Percentiles rank a stretch among this genome's conserved stretches.
Conservation (phyloP, 257 asterid genomes). For the Marsdenia floribunda region DNA sequence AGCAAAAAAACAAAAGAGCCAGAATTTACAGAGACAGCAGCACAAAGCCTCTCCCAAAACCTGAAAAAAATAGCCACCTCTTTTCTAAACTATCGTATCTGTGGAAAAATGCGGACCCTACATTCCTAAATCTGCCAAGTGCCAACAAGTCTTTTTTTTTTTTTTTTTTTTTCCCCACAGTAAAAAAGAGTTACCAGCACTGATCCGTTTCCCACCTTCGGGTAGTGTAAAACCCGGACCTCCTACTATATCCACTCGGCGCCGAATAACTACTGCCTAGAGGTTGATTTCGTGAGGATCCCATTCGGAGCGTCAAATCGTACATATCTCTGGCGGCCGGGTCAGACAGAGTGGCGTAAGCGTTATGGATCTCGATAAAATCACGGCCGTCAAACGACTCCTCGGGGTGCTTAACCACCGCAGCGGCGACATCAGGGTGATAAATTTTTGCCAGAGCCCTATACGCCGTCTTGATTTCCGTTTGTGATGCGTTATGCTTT, state of each 20-base stretch:
- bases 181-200: slow-evolving; percentile 56
- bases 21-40: slow-evolving; percentile 8
- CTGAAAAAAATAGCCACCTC: neutral
- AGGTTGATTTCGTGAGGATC: slow-evolving; percentile 21
- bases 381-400: slow-evolving; percentile 48
- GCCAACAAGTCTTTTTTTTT: neutral
- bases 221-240: slow-evolving; percentile 41
- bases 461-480: slow-evolving; percentile 83
- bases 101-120: neutral
- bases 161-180: too few relatives aligned
- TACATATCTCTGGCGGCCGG: slow-evolving; percentile 63
- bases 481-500: slow-evolving; percentile 53
- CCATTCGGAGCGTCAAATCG: slow-evolving; percentile 41
- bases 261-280: neutral
- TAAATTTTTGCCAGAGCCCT: slow-evolving; percentile 73
- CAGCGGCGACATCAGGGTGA: slow-evolving; percentile 68
- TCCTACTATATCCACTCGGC: slow-evolving; percentile 28
- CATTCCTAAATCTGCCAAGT: neutral
- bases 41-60: neutral
- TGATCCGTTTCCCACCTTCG: slow-evolving; percentile 98
- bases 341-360: slow-evolving; percentile 76
- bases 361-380: slow-evolving; percentile 71
- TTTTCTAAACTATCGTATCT: neutral
- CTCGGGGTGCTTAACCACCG: slow-evolving; percentile 18
- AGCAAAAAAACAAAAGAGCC: neutral